Percentiles rank a stretch among this genome's conserved stretches.
These are phyloP conservation scores for Sporothrix euskadiensis DNA, from an alignment of 2,329 filamentous ascomycete species.

Conservation along the genomic window DNA sequence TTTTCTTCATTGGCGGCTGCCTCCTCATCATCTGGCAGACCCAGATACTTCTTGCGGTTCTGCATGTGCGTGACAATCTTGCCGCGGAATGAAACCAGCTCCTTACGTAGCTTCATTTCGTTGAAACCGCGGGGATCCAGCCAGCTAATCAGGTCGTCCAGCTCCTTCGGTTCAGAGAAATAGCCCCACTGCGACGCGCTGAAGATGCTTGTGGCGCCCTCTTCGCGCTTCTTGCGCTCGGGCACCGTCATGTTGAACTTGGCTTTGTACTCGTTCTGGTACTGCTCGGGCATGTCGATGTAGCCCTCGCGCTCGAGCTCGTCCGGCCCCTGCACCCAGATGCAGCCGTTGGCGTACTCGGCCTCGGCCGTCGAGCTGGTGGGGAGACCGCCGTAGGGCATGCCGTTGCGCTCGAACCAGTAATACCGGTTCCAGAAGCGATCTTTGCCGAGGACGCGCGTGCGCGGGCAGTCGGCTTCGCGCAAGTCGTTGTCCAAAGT, in stretches of 20 bases:
- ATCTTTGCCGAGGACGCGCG: constrained; percentile 86
- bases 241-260: constrained; percentile 80
- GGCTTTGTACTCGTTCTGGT: constrained; percentile 72
- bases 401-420: constrained; percentile 98
- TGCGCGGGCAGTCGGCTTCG: constrained; percentile 90
- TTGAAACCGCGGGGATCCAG: constrained; percentile 83
- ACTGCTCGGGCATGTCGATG: constrained; percentile 72
- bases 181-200: constrained; percentile 87
- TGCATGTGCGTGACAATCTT: constrained; percentile 79
- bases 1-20: constrained; percentile 31
- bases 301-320: constrained; percentile 83
- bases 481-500: constrained; percentile 88
- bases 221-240: constrained; percentile 81
- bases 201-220: constrained; percentile 76
- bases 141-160: constrained; percentile 83
- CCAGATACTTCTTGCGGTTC: constrained; percentile 72
- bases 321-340: constrained; percentile 96
- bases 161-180: constrained; percentile 74
- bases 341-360: constrained; percentile 86
- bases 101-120: constrained; percentile 84
- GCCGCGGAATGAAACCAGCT: constrained; percentile 73
- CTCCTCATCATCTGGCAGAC: constrained; percentile 45
- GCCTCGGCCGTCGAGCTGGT: constrained; percentile 84
- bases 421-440: constrained; percentile 98
- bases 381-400: constrained; percentile 89